A percentile compares a stretch with the other conserved stretches of the same genome.
Conservation (phyloP, 2,329 filamentous ascomycete species). For the Microdochium bolleyi region DNA sequence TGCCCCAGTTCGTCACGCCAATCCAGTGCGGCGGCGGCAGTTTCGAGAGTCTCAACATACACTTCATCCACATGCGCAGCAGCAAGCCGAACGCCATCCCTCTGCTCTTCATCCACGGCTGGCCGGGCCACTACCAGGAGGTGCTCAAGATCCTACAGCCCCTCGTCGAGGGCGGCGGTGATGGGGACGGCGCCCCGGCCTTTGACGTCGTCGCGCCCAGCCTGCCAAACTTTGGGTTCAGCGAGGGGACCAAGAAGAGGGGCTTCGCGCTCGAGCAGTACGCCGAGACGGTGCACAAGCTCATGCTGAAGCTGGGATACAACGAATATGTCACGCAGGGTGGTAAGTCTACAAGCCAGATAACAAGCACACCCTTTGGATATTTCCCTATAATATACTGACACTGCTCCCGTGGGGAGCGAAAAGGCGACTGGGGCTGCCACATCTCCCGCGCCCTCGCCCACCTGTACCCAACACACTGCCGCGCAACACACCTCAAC, state of each 20-base stretch:
- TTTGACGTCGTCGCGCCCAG: slow-evolving; percentile 40
- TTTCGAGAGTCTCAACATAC: slow-evolving; percentile 53
- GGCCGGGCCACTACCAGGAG: slow-evolving; percentile 55
- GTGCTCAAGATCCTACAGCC: slow-evolving; percentile 44
- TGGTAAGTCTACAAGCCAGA: slow-evolving; percentile 14
- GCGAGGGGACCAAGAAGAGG: slow-evolving; percentile 24
- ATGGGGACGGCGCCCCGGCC: slow-evolving; percentile 16
- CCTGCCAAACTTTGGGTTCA: slow-evolving; percentile 37
- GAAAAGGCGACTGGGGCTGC: slow-evolving; percentile 34
- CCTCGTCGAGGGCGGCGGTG: slow-evolving; percentile 10
- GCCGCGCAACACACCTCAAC: slow-evolving; percentile 56
- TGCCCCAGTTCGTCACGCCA: slow-evolving; percentile 49
- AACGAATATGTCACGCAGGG: slow-evolving; percentile 33
- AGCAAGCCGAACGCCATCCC: slow-evolving; percentile 27
- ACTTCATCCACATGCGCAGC: slow-evolving; percentile 50
- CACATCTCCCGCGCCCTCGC: slow-evolving; percentile 53
- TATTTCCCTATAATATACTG: too few relatives aligned
- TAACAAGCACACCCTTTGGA: too few relatives aligned
- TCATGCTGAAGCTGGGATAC: slow-evolving; percentile 56
- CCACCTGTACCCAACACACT: slow-evolving; percentile 46
- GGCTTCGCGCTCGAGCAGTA: slow-evolving; percentile 51
- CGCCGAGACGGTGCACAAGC: slow-evolving; percentile 47
- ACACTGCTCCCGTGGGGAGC: too few relatives aligned
- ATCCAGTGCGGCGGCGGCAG: slow-evolving; percentile 43
- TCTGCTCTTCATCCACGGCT: slow-evolving; percentile 19